phyloP scores from a whole-genome alignment of 1,139 yeast species.

The Saccharomyces hybrid region DNA sequence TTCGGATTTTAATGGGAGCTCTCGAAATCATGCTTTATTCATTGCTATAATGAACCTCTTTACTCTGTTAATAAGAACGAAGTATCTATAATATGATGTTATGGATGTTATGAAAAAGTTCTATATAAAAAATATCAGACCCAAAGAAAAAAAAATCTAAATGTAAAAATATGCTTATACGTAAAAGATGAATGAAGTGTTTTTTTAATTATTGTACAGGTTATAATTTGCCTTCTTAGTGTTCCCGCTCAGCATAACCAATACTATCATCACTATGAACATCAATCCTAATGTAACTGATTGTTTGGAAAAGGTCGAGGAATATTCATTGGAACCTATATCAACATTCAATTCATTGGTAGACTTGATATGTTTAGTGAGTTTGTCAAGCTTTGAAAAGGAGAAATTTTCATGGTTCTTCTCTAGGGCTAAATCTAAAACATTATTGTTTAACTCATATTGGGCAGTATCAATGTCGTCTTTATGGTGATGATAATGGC shows the following conservation, averaged over 20 bases:
- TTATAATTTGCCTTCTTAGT: neutral
- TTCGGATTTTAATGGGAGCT: neutral
- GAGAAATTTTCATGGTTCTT: slow-evolving; percentile 1
- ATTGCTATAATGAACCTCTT: neutral
- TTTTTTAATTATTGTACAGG: slow-evolving; percentile 3
- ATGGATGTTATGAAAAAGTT: neutral
- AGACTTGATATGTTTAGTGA: neutral
- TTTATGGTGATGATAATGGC: slow-evolving; percentile 3
- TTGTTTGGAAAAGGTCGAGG: neutral
- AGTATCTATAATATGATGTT: neutral
- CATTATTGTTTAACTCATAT: slow-evolving; percentile 3
- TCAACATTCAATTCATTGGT: neutral
- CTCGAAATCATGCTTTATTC: neutral
- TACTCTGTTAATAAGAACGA: neutral
- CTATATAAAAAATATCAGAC: neutral
- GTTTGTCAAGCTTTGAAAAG: neutral
- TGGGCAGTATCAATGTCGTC: slow-evolving; percentile 4
- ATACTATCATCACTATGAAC: neutral
- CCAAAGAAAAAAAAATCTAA: neutral
- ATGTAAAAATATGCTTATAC: neutral
- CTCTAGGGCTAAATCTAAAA: slow-evolving; percentile 18
- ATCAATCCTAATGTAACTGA: neutral
- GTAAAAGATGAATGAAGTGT: neutral
- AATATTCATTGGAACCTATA: neutral
- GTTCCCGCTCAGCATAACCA: neutral